phyloP scores from a whole-genome alignment of 495 filamentous ascomycete species.

The Penicillium chermesinum region DNA sequence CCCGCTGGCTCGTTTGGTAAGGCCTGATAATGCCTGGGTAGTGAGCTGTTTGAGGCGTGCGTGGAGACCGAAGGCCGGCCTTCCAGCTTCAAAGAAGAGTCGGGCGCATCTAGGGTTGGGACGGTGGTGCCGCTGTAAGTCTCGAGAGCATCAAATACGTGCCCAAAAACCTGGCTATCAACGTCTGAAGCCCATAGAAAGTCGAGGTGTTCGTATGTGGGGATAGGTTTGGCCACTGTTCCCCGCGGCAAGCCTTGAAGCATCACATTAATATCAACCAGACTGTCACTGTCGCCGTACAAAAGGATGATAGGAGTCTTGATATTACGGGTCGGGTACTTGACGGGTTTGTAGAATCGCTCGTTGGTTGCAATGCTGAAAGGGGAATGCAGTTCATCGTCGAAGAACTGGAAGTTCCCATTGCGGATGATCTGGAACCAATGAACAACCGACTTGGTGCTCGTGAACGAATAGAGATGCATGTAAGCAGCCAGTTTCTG shows the following conservation, averaged over 20 bases:
- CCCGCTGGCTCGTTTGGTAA: not conserved
- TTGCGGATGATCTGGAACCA: slow-evolving; percentile 99
- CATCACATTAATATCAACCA: slow-evolving; percentile 95
- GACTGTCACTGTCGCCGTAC: slow-evolving; percentile 87
- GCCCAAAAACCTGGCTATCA: slow-evolving; percentile 75
- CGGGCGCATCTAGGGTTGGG: not conserved
- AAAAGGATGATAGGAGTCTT: slow-evolving; percentile 90
- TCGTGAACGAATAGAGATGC: slow-evolving; percentile 93
- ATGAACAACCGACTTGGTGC: slow-evolving; percentile 91
- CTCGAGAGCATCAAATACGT: slow-evolving; percentile 83
- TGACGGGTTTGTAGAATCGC: slow-evolving; percentile 82
- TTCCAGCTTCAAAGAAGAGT: slow-evolving; percentile 7
- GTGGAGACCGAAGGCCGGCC: slow-evolving; percentile 4
- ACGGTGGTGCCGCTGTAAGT: slow-evolving; percentile 38
- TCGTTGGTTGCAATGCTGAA: slow-evolving; percentile 53
- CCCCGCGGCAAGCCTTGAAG: slow-evolving; percentile 76
- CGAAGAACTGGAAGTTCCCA: slow-evolving; percentile 94
- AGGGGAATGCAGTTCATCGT: slow-evolving; percentile 77
- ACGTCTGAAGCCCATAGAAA: slow-evolving; percentile 94
- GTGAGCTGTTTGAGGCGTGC: slow-evolving; percentile 8
- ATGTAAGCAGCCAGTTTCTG: slow-evolving; percentile 98
- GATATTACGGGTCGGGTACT: slow-evolving; percentile 94
- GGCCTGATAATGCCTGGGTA: not conserved
- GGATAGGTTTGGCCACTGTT: slow-evolving; percentile 76
- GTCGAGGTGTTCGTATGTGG: slow-evolving; percentile 93